A percentile compares a stretch with the other conserved stretches of the same genome.
phyloP scores from a whole-genome alignment of 805 yeast species.

The Priceomyces haplophilus region DNA sequence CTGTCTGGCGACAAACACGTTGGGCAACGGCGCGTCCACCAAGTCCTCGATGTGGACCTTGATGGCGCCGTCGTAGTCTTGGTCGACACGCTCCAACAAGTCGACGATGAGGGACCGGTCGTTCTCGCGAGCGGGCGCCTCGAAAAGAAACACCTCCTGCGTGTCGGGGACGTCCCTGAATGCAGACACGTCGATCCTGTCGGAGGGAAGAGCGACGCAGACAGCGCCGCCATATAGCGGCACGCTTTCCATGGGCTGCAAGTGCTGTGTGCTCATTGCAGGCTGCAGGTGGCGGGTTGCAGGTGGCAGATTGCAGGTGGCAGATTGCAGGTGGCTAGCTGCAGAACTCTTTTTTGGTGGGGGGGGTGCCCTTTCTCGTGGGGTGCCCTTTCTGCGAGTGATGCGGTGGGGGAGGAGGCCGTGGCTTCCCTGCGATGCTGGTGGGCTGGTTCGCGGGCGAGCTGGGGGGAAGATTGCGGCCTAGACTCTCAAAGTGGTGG shows the following conservation, averaged over 20 bases:
- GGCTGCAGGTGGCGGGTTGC: too few relatives aligned
- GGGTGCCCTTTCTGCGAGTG: too few relatives aligned
- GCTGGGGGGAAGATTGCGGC: too few relatives aligned
- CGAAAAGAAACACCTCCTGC: conserved; percentile 82
- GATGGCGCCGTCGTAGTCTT: conserved; percentile 41
- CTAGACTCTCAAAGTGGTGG: too few relatives aligned
- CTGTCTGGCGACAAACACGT: conserved; percentile 9
- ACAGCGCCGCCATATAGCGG: conserved; percentile 82
- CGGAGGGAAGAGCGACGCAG: conserved; percentile 52
- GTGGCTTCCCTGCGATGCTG: too few relatives aligned
- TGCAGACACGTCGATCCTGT: conserved; percentile 66
- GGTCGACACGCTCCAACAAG: conserved; percentile 50
- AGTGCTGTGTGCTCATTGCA: too few relatives aligned
- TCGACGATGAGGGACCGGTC: conserved; percentile 66
- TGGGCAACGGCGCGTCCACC: conserved; percentile 19
- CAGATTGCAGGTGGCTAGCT: too few relatives aligned
- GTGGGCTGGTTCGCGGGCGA: too few relatives aligned
- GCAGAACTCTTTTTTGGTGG: too few relatives aligned
- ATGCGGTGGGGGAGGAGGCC: too few relatives aligned
- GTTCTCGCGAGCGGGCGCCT: conserved; percentile 22
- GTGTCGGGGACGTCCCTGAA: conserved; percentile 87
- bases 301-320: too few relatives aligned
- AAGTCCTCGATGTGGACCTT: conserved; percentile 57
- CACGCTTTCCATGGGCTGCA: conserved; percentile 3
- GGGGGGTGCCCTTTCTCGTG: too few relatives aligned